These are phyloP conservation scores for Capsicum chinense DNA, from an alignment of 257 asterid species.

Conservation along the genomic window DNA sequence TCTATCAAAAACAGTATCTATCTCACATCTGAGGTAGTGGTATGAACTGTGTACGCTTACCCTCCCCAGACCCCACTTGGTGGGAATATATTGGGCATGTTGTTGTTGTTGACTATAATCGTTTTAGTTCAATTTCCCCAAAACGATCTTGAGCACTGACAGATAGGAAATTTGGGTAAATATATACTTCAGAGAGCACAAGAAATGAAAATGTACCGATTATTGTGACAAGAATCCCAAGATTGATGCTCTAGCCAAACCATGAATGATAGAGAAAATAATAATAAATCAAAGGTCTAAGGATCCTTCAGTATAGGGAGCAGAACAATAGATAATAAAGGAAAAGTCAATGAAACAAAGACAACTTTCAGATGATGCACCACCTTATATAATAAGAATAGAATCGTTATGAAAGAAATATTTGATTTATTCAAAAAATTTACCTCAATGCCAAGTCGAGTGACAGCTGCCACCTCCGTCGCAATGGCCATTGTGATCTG, in stretches of 20 bases:
- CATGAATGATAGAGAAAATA: conserved; percentile 13
- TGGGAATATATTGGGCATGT: too few species aligned
- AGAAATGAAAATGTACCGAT: background rate
- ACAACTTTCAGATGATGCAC: background rate
- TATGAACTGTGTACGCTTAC: too few species aligned
- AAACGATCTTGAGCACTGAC: conserved; percentile 14
- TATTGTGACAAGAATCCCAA: background rate
- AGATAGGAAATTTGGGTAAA: background rate
- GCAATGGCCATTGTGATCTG: conserved; percentile 96
- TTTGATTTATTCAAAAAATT: background rate
- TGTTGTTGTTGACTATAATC: background rate
- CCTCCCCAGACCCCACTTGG: too few species aligned
- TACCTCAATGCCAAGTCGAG: conserved; percentile 94
- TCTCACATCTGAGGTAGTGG: too few species aligned
- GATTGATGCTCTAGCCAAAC: conserved; percentile 18
- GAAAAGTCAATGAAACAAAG: conserved; percentile 1
- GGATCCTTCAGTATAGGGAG: background rate
- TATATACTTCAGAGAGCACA: background rate
- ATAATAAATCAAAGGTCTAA: background rate
- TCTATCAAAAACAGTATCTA: too few species aligned
- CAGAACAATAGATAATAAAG: background rate
- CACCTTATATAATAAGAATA: background rate
- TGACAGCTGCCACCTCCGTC: conserved; percentile 94
- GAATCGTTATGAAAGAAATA: background rate
- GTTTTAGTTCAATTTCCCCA: conserved; percentile 20